Evolutionary conservation across 192 early-diverging fungal genomes (phyloP).

Genomic region (Coemansia sp.): DNA sequence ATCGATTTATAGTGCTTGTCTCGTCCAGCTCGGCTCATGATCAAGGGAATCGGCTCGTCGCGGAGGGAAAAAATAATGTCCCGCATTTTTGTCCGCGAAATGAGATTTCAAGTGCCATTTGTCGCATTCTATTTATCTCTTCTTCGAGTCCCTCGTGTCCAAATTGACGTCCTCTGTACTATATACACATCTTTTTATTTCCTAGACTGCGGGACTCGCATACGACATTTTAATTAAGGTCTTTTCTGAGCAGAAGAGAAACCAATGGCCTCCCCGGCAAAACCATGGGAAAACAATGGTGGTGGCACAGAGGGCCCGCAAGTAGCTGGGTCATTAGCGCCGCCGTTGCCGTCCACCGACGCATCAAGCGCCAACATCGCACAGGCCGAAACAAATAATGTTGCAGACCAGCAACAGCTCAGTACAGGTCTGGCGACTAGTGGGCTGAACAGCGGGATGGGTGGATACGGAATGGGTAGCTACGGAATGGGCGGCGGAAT

Average conservation of each 20-base stretch:
- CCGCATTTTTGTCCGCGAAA: background rate
- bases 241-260: background rate
- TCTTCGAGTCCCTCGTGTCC: background rate
- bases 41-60: background rate
- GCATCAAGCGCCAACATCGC: slow-evolving; percentile 33
- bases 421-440: background rate
- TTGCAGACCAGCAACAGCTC: background rate
- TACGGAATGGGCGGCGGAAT: slow-evolving; percentile 56
- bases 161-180: background rate
- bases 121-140: background rate
- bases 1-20: background rate
- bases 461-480: slow-evolving; percentile 42
- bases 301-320: slow-evolving; percentile 3
- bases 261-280: slow-evolving; percentile 50
- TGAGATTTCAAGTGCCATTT: too few species aligned
- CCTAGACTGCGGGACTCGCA: too few species aligned
- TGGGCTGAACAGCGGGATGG: slow-evolving; percentile 20
- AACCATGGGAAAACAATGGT: slow-evolving; percentile 48
- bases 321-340: slow-evolving; percentile 4
- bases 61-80: background rate
- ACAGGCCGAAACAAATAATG: slow-evolving; percentile 7
- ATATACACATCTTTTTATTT: background rate
- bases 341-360: slow-evolving; percentile 29
- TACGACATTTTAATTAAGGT: too few species aligned
- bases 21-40: background rate